Conservation (phyloP, 305 asterid genomes). For the Rubia tinctorum region DNA sequence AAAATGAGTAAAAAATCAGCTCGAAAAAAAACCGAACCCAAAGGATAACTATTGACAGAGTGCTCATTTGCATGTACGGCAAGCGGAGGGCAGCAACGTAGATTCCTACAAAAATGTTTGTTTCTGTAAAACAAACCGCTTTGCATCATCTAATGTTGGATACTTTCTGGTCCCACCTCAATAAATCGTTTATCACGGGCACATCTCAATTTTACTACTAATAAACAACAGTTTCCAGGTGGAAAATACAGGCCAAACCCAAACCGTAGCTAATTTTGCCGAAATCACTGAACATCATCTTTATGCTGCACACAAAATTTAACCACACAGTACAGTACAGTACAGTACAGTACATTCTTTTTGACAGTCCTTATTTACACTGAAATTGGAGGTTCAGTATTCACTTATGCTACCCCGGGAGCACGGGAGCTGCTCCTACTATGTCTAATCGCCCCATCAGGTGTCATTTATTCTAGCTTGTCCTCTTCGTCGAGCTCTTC, state of each 20-base stretch:
- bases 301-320: not conserved
- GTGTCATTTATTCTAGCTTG: constrained; percentile 27
- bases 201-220: not conserved
- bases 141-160: not conserved
- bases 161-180: not conserved
- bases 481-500: constrained; percentile 36
- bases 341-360: not conserved
- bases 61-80: not conserved
- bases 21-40: not conserved
- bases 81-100: not conserved
- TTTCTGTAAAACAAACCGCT: not conserved
- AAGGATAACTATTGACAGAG: not conserved
- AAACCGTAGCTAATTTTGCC: not conserved
- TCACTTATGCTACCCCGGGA: not conserved
- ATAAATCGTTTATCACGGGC: too few species aligned
- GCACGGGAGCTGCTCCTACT: not conserved
- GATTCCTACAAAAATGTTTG: constrained; percentile 1
- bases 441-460: not conserved
- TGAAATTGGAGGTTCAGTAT: not conserved
- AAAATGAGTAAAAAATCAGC: too few species aligned
- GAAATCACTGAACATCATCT: not conserved
- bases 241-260: not conserved
- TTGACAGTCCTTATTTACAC: not conserved
- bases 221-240: too few species aligned
- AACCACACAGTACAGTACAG: not conserved